Conservation (phyloP, 2,329 filamentous ascomycete species). For the Alternaria gansuensis region DNA sequence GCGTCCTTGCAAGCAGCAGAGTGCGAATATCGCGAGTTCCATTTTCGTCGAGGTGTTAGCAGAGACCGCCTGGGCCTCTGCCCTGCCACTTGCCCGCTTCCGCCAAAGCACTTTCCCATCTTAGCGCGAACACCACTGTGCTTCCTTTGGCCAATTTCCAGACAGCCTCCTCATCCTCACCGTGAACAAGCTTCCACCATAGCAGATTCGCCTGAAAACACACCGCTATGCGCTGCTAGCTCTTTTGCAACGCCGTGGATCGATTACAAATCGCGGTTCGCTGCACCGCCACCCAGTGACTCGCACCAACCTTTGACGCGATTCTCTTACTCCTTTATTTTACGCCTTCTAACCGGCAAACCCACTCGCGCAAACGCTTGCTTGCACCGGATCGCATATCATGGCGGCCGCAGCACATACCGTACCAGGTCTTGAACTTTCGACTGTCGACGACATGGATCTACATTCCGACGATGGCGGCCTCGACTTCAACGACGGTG, state of each 20-base stretch:
- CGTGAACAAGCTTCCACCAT: slow-evolving; percentile 5
- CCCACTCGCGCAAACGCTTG: slow-evolving; percentile 12
- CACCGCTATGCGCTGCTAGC: slow-evolving; percentile 24
- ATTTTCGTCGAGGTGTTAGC: neutral
- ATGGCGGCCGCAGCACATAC: slow-evolving; percentile 41
- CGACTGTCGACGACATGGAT: slow-evolving; percentile 62
- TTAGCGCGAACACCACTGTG: slow-evolving; percentile 24
- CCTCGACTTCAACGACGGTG: slow-evolving; percentile 61
- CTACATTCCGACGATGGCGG: slow-evolving; percentile 59
- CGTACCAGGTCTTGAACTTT: slow-evolving; percentile 40
- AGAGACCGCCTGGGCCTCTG: neutral
- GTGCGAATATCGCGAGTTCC: neutral
- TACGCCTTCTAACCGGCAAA: slow-evolving; percentile 16
- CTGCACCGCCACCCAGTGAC: slow-evolving; percentile 23
- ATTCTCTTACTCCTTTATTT: slow-evolving; percentile 21
- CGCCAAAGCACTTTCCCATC: slow-evolving; percentile 18
- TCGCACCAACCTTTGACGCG: slow-evolving; percentile 31
- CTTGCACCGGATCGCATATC: slow-evolving; percentile 3
- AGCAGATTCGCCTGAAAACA: neutral
- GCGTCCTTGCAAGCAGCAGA: neutral
- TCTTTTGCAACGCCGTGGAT: slow-evolving; percentile 3
- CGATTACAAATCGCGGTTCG: slow-evolving; percentile 12
- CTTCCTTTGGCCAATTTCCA: slow-evolving; percentile 28
- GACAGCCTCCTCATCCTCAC: slow-evolving; percentile 15
- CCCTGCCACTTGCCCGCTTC: slow-evolving; percentile 16